phyloP scores from a whole-genome alignment of 2,329 filamentous ascomycete genomes.

The Aureobasidium sp. region DNA sequence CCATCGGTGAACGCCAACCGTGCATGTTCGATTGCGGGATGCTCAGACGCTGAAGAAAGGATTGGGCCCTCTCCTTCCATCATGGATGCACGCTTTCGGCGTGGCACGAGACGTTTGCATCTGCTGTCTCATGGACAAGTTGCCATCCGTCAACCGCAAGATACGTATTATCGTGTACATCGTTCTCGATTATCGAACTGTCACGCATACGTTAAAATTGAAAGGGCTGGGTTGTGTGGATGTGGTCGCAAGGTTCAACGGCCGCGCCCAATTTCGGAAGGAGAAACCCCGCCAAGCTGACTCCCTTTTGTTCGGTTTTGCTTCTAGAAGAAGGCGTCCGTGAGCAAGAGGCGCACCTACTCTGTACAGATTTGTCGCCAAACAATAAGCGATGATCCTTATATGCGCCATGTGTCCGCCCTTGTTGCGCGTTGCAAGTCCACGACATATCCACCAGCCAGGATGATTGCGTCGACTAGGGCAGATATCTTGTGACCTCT shows the following conservation, averaged over 20 bases:
- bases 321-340: constrained; percentile 12
- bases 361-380: constrained; percentile 1
- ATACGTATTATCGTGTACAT: constrained; percentile 2
- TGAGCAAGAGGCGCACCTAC: background rate
- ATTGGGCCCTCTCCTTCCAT: background rate
- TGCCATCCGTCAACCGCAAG: background rate
- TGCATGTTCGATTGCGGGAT: constrained; percentile 13
- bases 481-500: background rate
- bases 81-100: constrained; percentile 11
- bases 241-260: constrained; percentile 9
- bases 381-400: constrained; percentile 9
- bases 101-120: constrained; percentile 11
- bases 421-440: background rate
- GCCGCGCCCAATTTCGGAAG: constrained; percentile 10
- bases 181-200: constrained; percentile 11
- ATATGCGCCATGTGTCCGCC: background rate
- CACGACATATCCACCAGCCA: background rate
- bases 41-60: background rate
- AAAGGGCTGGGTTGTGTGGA: constrained; percentile 10
- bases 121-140: constrained; percentile 11
- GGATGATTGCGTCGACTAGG: background rate
- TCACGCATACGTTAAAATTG: constrained; percentile 8
- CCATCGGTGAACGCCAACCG: constrained; percentile 13
- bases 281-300: constrained; percentile 4
- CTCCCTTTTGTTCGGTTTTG: constrained; percentile 9